Evolutionary conservation across 2,329 filamentous ascomycete species (phyloP).

Genomic region (Trichoderma asperellum): DNA sequence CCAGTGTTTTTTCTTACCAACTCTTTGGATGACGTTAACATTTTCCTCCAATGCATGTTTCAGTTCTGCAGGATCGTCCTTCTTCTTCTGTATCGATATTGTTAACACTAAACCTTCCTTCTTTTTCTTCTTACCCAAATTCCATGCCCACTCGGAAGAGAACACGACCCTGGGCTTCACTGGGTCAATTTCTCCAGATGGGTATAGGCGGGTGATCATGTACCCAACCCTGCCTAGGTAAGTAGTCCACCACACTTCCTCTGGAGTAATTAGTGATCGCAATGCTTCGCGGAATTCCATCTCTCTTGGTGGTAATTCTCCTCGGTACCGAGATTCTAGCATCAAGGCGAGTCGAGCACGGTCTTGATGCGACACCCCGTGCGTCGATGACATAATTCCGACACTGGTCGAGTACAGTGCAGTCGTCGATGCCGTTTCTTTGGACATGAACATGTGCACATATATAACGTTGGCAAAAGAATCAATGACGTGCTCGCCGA

Average conservation of each 20-base stretch:
- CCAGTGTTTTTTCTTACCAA: slow-evolving; percentile 65
- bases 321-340: slow-evolving; percentile 67
- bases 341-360: slow-evolving; percentile 64
- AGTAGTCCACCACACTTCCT: slow-evolving; percentile 66
- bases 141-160: slow-evolving; percentile 47
- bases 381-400: slow-evolving; percentile 62
- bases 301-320: slow-evolving; percentile 63
- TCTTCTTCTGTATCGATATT: slow-evolving; percentile 47
- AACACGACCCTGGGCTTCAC: slow-evolving; percentile 47
- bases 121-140: slow-evolving; percentile 45
- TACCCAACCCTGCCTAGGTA: slow-evolving; percentile 65
- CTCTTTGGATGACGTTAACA: slow-evolving; percentile 53
- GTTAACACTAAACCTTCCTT: slow-evolving; percentile 49
- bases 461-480: slow-evolving; percentile 65
- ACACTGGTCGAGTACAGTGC: slow-evolving; percentile 67
- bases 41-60: slow-evolving; percentile 47
- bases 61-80: slow-evolving; percentile 45
- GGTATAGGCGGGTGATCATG: slow-evolving; percentile 63
- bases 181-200: slow-evolving; percentile 55
- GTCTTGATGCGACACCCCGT: slow-evolving; percentile 65
- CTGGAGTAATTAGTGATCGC: slow-evolving; percentile 54
- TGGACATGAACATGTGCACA: slow-evolving; percentile 53
- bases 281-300: slow-evolving; percentile 58
- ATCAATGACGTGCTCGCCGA: slow-evolving; percentile 53
- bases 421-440: slow-evolving; percentile 59